A percentile compares a stretch with the other conserved stretches of the same genome.
phyloP scores from a whole-genome alignment of 257 asterid genomes.

The Scutellaria barbata region DNA sequence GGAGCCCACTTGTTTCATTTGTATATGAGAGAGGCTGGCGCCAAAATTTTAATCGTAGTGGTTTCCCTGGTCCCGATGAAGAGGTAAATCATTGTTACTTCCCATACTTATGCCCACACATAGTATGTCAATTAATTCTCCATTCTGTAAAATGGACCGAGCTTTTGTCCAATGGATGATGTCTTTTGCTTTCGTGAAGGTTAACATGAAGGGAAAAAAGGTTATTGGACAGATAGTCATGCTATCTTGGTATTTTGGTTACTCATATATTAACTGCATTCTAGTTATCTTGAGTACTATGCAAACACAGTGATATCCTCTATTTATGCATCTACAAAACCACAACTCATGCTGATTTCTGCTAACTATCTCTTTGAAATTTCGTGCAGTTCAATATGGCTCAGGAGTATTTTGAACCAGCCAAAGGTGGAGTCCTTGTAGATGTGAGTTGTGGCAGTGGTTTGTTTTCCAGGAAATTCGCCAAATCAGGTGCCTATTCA shows the following conservation, averaged over 20 bases:
- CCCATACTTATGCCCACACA: conserved; percentile 23
- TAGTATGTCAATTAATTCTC: conserved; percentile 13
- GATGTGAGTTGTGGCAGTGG: conserved; percentile 99
- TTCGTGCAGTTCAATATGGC: conserved; percentile 86
- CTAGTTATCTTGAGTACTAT: conserved; percentile 6
- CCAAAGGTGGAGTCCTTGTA: conserved; percentile 82
- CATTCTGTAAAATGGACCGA: conserved; percentile 9
- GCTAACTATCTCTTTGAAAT: conserved; percentile 18
- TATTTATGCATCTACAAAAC: conserved; percentile 10
- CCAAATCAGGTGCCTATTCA: conserved; percentile 78
- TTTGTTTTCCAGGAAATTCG: conserved; percentile 88
- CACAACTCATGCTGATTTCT: conserved; percentile 21
- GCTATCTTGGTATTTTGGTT: conserved; percentile 9
- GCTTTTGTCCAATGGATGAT: conserved; percentile 18
- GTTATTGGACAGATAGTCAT: background rate
- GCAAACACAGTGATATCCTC: conserved; percentile 5
- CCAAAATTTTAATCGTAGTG: conserved; percentile 78
- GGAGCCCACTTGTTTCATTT: conserved; percentile 96
- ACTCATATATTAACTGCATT: background rate
- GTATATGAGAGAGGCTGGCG: conserved; percentile 99
- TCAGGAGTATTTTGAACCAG: conserved; percentile 78
- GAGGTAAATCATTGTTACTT: conserved; percentile 62
- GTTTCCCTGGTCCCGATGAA: conserved; percentile 97
- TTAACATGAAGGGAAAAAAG: conserved; percentile 4
- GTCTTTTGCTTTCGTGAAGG: background rate